phyloP scores from a whole-genome alignment of 345 rosid species.

The Lepidium aucheri region DNA sequence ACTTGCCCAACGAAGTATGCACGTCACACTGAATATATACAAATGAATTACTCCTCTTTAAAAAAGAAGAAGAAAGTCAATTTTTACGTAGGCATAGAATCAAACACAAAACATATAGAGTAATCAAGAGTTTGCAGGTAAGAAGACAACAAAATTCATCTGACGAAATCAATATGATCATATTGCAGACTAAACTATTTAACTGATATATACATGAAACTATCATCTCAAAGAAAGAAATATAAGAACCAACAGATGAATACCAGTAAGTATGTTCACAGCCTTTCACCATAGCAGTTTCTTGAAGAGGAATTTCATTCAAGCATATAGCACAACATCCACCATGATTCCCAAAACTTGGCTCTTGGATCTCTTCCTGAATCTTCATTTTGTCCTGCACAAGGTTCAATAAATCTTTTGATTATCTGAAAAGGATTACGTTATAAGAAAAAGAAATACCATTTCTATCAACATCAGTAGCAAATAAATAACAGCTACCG shows the following conservation, averaged over 20 bases:
- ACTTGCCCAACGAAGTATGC: conserved; percentile 90
- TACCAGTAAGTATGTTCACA: conserved; percentile 98
- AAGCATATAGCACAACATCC: conserved; percentile 85
- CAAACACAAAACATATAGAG: background rate
- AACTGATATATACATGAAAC: background rate
- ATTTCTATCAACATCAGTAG: background rate
- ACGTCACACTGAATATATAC: conserved; percentile 53
- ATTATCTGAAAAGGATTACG: background rate
- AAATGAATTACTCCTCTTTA: conserved; percentile 6
- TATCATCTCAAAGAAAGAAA: background rate
- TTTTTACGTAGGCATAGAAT: background rate
- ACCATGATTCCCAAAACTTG: conserved; percentile 48
- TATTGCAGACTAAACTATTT: background rate
- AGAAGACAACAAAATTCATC: background rate
- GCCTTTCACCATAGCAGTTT: conserved; percentile 85
- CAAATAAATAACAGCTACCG: background rate
- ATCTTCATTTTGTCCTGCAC: conserved; percentile 37
- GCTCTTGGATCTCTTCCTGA: conserved; percentile 24
- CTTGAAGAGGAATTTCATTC: conserved; percentile 64
- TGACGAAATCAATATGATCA: background rate
- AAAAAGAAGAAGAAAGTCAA: background rate
- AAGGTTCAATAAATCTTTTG: conserved; percentile 1
- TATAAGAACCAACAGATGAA: background rate
- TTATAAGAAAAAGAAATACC: background rate
- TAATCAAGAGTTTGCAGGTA: background rate